Conservation (phyloP, 2,329 filamentous ascomycete genomes). For the Aspergillus sp. region DNA sequence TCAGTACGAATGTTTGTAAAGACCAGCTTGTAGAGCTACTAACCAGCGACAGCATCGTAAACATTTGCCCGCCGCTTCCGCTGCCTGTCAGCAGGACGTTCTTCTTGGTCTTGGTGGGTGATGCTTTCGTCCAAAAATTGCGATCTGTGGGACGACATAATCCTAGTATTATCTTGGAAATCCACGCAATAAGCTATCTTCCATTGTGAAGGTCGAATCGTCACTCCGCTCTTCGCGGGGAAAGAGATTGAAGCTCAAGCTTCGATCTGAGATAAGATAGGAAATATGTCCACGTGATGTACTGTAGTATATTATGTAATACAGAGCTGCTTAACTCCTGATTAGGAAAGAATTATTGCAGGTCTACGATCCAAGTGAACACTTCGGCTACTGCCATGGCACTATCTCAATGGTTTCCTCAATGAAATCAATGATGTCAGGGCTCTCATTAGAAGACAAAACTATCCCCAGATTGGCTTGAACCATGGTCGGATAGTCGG, state of each 20-base stretch:
- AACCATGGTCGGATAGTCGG: too few species aligned
- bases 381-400: too few species aligned
- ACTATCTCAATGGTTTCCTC: too few species aligned
- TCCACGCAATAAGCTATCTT: neutral
- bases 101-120: conserved; percentile 9
- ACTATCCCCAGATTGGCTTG: too few species aligned
- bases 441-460: too few species aligned
- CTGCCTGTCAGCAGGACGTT: conserved; percentile 7
- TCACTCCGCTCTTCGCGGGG: neutral
- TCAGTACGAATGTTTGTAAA: neutral
- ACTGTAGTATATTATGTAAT: too few species aligned
- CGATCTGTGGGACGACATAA: conserved; percentile 24
- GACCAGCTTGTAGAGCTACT: neutral
- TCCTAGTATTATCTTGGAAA: neutral
- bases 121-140: conserved; percentile 23
- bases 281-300: neutral
- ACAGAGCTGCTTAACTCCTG: too few species aligned
- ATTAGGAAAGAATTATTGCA: too few species aligned
- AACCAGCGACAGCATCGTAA: conserved; percentile 61
- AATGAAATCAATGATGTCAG: too few species aligned
- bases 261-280: neutral
- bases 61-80: conserved; percentile 46
- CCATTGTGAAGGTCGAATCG: neutral
- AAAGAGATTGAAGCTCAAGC: neutral
- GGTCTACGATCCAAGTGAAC: too few species aligned